A percentile compares a stretch with the other conserved stretches of the same genome.
These are phyloP conservation scores for Trichoderma asperellum DNA, from an alignment of 2,329 filamentous ascomycete species.

Conservation along the genomic window DNA sequence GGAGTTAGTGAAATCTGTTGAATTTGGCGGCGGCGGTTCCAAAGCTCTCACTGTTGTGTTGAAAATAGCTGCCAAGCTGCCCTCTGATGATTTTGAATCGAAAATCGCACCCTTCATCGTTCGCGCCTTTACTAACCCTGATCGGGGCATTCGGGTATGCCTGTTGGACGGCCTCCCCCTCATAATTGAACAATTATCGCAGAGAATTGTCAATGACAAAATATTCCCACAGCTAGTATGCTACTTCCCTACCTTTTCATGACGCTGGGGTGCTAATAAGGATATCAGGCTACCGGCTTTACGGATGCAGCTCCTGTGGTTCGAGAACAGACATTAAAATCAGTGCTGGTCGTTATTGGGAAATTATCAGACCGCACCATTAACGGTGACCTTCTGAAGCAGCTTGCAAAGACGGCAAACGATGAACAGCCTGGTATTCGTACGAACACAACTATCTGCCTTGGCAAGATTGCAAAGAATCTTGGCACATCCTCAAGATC, in stretches of 20 bases:
- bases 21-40: constrained; percentile 93
- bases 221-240: constrained; percentile 89
- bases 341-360: constrained; percentile 80
- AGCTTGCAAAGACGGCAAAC: constrained; percentile 93
- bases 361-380: constrained; percentile 92
- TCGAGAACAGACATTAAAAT: constrained; percentile 93
- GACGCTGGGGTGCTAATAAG: constrained; percentile 35
- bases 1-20: constrained; percentile 96
- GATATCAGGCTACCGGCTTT: constrained; percentile 79
- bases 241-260: background rate
- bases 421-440: constrained; percentile 96
- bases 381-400: constrained; percentile 88
- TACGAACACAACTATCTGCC: constrained; percentile 96
- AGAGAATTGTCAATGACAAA: constrained; percentile 91
- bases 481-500: constrained; percentile 76
- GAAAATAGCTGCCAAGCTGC: constrained; percentile 86
- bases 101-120: constrained; percentile 86
- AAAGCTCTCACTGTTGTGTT: constrained; percentile 87
- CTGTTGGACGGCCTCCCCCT: constrained; percentile 83
- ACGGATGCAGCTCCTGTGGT: constrained; percentile 89
- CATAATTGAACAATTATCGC: constrained; percentile 89
- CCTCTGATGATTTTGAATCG: constrained; percentile 85
- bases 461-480: constrained; percentile 94
- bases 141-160: constrained; percentile 88
- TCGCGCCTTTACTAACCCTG: constrained; percentile 85